These are phyloP conservation scores for Phenoliferia sp. DNA, from an alignment of 1,284 basidiomycete genomes.

Conservation along the genomic window DNA sequence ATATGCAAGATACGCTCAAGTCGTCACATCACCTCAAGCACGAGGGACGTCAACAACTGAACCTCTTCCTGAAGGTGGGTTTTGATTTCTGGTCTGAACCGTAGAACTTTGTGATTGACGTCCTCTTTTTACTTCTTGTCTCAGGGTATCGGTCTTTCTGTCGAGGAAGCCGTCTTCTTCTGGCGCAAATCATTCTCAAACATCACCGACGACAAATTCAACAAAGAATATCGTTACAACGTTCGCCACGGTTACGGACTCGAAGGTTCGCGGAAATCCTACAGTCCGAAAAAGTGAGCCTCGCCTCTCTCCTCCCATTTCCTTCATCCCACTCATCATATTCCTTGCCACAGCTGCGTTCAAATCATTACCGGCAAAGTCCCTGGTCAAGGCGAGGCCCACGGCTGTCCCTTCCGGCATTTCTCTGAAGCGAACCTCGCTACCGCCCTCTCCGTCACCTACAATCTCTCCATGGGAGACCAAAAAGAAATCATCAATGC, in stretches of 20 bases:
- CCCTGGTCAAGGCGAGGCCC: conserved; percentile 66
- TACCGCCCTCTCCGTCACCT: conserved; percentile 67
- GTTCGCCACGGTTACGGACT: conserved; percentile 93
- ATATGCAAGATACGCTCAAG: conserved; percentile 73
- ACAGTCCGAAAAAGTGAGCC: conserved; percentile 78
- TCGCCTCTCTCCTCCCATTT: not conserved
- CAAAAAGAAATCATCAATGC: conserved; percentile 79
- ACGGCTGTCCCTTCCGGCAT: conserved; percentile 94
- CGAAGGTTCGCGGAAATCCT: conserved; percentile 90
- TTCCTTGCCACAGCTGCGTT: conserved; percentile 61
- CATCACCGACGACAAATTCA: conserved; percentile 91
- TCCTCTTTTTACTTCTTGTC: not conserved
- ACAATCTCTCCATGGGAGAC: conserved; percentile 64
- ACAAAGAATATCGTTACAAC: conserved; percentile 97
- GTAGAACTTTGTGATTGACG: not conserved
- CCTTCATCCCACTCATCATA: not conserved
- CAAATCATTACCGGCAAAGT: conserved; percentile 77
- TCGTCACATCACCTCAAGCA: conserved; percentile 86
- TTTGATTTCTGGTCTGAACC: not conserved
- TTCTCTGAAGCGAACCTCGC: conserved; percentile 81
- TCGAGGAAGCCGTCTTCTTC: conserved; percentile 91
- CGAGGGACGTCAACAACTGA: conserved; percentile 85
- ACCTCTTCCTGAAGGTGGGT: conserved; percentile 85
- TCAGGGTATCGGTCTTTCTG: conserved; percentile 83
- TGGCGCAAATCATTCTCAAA: conserved; percentile 80